Evolutionary conservation across 495 filamentous ascomycete species (phyloP).

Genomic region (Cudoniella acicularis): DNA sequence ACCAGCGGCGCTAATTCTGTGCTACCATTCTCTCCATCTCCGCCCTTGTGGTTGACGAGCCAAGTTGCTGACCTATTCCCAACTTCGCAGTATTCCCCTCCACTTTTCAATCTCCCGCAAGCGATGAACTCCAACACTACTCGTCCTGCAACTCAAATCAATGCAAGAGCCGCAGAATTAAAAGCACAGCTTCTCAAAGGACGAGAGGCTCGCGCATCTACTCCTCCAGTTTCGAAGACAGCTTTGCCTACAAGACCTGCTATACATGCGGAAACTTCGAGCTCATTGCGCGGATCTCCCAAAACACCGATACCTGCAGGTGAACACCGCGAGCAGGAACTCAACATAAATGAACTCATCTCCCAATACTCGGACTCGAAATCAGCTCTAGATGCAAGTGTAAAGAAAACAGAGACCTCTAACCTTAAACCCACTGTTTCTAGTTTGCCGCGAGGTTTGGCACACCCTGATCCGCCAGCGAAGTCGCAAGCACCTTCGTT

Average conservation of each 20-base stretch:
- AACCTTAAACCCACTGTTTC: background rate
- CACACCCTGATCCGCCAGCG: background rate
- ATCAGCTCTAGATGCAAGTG: conserved; percentile 11
- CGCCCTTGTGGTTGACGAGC: too few relatives aligned
- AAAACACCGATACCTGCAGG: conserved; percentile 3
- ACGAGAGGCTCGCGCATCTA: conserved; percentile 11
- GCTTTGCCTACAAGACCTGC: conserved; percentile 8
- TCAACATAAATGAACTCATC: conserved; percentile 22
- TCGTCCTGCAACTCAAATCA: conserved; percentile 12
- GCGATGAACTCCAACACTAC: background rate
- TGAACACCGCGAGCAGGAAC: conserved; percentile 16
- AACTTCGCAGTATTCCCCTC: conserved; percentile 13
- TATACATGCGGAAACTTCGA: conserved; percentile 1
- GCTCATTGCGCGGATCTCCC: conserved; percentile 10
- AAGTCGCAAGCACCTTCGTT: conserved; percentile 21
- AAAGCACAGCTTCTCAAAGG: conserved; percentile 24
- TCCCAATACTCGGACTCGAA: conserved; percentile 17
- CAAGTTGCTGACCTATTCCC: background rate
- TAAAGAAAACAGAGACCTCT: conserved; percentile 8
- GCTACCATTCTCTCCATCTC: too few relatives aligned
- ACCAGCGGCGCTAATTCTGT: too few relatives aligned
- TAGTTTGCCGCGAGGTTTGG: background rate
- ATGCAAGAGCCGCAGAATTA: conserved; percentile 25
- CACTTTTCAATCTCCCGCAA: conserved; percentile 8
- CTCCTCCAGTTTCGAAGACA: conserved; percentile 21